Base-by-base conservation (phyloP, 345 rosid genomes). In the Lumnitzera littorea region DNA sequence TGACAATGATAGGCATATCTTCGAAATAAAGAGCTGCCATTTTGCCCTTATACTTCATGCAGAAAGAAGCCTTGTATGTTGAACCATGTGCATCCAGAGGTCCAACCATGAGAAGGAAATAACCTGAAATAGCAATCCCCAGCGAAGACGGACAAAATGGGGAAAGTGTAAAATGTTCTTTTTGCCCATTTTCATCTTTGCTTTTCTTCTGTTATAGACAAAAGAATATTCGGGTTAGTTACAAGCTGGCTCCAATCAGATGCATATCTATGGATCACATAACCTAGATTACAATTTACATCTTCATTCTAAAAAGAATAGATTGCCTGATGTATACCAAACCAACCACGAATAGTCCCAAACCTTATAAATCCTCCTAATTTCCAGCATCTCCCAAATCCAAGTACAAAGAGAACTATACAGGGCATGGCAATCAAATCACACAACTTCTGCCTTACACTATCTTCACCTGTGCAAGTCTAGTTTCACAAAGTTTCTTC, bases 171-270 rank as follows among this genome's bases (percentile, higher is more conserved):
- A 36, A 36, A 36, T 36, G 43, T 4, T 24, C 62, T 48, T 47
- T 58, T 1, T 24, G 46, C 25, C 15, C 55, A 27, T 27, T 41
- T 15, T 13, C 17, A 9, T 48, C 17, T 24, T 53, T 51, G 57
- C 61, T 23, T 52, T 47, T 24, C 67, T 76, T 66, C 70, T 70
- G 64, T 65, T 64, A 69, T 73, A 70, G 61, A 69, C 70, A 81
- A 81, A 78, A 67, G 78, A 75, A 81, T 63, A 66, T 60, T 15
- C 68, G 57, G 60, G 67, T 55, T 65, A 73, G 64, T 74, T 78
- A 81, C 83, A 81, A 51, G 62, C 41, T 24, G 63, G 60, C 51
- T 53, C 17, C 57, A 62, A 61, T 50, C 48, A 20, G 57, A 61
- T 56, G 59, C 61, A 53, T 41, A 36, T 56, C 64, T 64, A 15